Percentiles rank a stretch among this genome's conserved stretches.
Conservation (phyloP, 2,329 filamentous ascomycete species). For the Tolypocladium tundrense region DNA sequence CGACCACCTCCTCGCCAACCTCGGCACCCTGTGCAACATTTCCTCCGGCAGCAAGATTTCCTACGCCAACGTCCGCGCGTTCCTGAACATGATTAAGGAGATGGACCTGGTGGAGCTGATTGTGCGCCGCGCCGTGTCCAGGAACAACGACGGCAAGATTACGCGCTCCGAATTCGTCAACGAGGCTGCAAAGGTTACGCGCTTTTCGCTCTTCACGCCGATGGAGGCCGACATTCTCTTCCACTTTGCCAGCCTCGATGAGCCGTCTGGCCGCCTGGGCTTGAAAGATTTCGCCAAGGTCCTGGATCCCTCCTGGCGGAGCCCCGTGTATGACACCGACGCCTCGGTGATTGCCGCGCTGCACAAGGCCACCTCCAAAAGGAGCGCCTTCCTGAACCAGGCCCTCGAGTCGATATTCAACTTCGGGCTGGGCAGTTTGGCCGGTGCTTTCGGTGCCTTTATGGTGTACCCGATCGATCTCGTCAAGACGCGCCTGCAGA, state of each 20-base stretch:
- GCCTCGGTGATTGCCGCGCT: slow-evolving; percentile 24
- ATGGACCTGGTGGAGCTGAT: slow-evolving; percentile 97
- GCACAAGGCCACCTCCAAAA: slow-evolving; percentile 23
- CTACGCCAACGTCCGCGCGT: slow-evolving; percentile 93
- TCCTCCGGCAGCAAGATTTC: slow-evolving; percentile 86
- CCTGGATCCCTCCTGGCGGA: slow-evolving; percentile 84
- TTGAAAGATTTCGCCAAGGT: slow-evolving; percentile 88
- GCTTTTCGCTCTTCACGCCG: slow-evolving; percentile 92
- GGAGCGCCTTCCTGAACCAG: slow-evolving; percentile 41
- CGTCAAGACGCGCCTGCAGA: slow-evolving; percentile 97
- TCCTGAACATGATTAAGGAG: slow-evolving; percentile 95
- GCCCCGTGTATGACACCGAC: slow-evolving; percentile 41
- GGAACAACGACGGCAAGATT: slow-evolving; percentile 84
- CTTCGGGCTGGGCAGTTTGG: slow-evolving; percentile 79
- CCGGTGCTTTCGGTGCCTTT: slow-evolving; percentile 94
- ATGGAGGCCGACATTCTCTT: slow-evolving; percentile 99
- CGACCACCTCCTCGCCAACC: slow-evolving; percentile 84
- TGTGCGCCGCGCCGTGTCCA: slow-evolving; percentile 72
- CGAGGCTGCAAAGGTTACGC: slow-evolving; percentile 80
- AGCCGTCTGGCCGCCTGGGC: slow-evolving; percentile 74
- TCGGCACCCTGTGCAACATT: slow-evolving; percentile 91
- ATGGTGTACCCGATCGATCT: slow-evolving; percentile 99
- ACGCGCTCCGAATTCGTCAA: slow-evolving; percentile 90
- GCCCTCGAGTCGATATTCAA: slow-evolving; percentile 68
- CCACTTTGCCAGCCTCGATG: slow-evolving; percentile 90